Evolutionary conservation across 352 stramenopile genomes (phyloP).

Genomic region (Pythium myriotylum): DNA sequence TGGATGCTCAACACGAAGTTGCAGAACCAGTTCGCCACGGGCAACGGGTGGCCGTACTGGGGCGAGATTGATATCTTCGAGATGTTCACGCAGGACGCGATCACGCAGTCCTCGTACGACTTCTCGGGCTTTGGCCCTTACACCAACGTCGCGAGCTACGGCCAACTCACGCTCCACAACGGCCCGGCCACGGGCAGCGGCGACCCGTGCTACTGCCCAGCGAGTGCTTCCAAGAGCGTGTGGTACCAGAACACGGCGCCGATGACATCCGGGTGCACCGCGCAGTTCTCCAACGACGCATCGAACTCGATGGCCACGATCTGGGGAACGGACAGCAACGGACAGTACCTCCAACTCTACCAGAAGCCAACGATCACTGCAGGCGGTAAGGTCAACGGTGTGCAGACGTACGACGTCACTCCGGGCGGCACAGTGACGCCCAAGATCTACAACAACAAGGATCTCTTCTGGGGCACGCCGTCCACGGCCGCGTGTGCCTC

Average conservation of each 20-base stretch:
- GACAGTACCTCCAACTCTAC: conserved; percentile 72
- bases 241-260: conserved; percentile 63
- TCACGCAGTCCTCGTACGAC: conserved; percentile 43
- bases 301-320: conserved; percentile 72
- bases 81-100: conserved; percentile 77
- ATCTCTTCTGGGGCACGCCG: conserved; percentile 69
- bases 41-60: conserved; percentile 74
- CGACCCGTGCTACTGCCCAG: conserved; percentile 59
- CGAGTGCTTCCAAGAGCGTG: conserved; percentile 42
- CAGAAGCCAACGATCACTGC: conserved; percentile 70
- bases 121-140: conserved; percentile 48
- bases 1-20: conserved; percentile 86
- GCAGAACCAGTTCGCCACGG: conserved; percentile 53
- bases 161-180: conserved; percentile 78
- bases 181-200: conserved; percentile 41
- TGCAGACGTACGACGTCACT: conserved; percentile 63
- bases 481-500: conserved; percentile 41
- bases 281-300: conserved; percentile 61
- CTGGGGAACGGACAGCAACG: conserved; percentile 58
- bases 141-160: conserved; percentile 52
- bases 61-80: conserved; percentile 83
- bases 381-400: conserved; percentile 53
- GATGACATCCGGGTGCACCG: conserved; percentile 69
- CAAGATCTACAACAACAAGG: conserved; percentile 82
- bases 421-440: conserved; percentile 45